These are phyloP conservation scores for Mucor racemosus DNA, from an alignment of 371 early-diverging fungal genomes.

Conservation along the genomic window DNA sequence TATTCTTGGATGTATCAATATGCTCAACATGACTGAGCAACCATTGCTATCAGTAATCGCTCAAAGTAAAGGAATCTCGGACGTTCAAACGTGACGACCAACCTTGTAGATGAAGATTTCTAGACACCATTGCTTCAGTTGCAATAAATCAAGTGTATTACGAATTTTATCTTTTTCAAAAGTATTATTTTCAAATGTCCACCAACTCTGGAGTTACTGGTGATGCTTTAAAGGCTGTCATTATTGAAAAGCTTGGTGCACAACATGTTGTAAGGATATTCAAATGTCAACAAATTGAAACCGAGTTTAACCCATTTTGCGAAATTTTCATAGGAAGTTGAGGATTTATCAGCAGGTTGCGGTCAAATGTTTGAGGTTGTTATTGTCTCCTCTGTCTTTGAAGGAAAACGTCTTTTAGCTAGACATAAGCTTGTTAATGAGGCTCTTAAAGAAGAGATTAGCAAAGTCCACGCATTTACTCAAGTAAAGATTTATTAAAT, in stretches of 20 bases:
- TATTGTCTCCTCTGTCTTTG: constrained; percentile 75
- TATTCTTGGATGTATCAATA: too few species aligned
- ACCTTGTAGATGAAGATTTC: too few species aligned
- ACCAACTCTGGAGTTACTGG: constrained; percentile 52
- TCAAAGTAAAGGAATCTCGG: too few species aligned
- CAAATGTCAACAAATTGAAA: background rate
- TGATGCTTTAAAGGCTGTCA: constrained; percentile 56
- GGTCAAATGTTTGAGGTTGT: constrained; percentile 81
- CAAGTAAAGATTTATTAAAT: constrained; percentile 58
- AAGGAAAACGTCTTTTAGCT: constrained; percentile 70
- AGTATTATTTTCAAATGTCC: constrained; percentile 13
- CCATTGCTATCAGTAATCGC: too few species aligned
- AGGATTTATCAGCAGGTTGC: constrained; percentile 73
- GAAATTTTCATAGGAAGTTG: constrained; percentile 44
- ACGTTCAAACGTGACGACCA: too few species aligned
- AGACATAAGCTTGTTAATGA: constrained; percentile 84
- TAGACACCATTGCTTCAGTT: too few species aligned
- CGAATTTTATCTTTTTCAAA: too few species aligned
- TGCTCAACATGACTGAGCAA: too few species aligned
- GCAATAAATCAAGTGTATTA: too few species aligned
- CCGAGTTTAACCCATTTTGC: background rate
- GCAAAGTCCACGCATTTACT: constrained; percentile 81
- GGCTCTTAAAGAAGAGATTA: constrained; percentile 75
- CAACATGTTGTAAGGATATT: constrained; percentile 60
- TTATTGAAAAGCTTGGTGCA: constrained; percentile 59